A percentile compares a stretch with the other conserved stretches of the same genome.
Evolutionary conservation across 1,139 yeast species (phyloP).

Genomic region (Geotrichum citri-aurantii): DNA sequence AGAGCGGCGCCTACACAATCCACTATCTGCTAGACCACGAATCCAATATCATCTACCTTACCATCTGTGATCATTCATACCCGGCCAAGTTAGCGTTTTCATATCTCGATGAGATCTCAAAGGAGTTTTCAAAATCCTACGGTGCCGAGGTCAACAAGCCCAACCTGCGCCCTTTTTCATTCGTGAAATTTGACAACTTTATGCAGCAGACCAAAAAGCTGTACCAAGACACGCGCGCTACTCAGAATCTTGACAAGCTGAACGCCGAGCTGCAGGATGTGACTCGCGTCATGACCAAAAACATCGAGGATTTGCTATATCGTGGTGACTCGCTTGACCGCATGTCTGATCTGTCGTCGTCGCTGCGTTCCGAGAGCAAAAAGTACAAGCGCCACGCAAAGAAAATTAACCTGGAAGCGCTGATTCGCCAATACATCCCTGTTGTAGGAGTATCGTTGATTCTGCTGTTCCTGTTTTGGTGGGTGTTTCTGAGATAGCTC

Average conservation of each 20-base stretch:
- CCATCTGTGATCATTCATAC: slow-evolving; percentile 70
- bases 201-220: slow-evolving; percentile 81
- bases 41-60: slow-evolving; percentile 56
- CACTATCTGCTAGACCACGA: slow-evolving; percentile 64
- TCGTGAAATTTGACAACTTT: slow-evolving; percentile 76
- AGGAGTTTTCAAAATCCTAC: slow-evolving; percentile 76
- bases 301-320: slow-evolving; percentile 87
- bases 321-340: slow-evolving; percentile 91
- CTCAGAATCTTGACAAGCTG: slow-evolving; percentile 75
- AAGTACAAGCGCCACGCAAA: slow-evolving; percentile 88
- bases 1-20: slow-evolving; percentile 66
- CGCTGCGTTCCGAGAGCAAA: slow-evolving; percentile 73
- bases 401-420: slow-evolving; percentile 81
- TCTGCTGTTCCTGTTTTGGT: slow-evolving; percentile 76
- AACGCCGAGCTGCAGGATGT: slow-evolving; percentile 90
- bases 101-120: slow-evolving; percentile 72
- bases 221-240: slow-evolving; percentile 88
- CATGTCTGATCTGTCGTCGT: slow-evolving; percentile 82
- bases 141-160: slow-evolving; percentile 52
- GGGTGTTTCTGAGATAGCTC: slow-evolving; percentile 52
- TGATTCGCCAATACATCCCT: slow-evolving; percentile 86
- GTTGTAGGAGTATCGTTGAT: slow-evolving; percentile 66
- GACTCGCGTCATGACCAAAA: slow-evolving; percentile 90
- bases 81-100: slow-evolving; percentile 89
- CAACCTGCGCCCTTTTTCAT: slow-evolving; percentile 79